phyloP scores from a whole-genome alignment of 2,329 filamentous ascomycete genomes.

The Nemania sp. region DNA sequence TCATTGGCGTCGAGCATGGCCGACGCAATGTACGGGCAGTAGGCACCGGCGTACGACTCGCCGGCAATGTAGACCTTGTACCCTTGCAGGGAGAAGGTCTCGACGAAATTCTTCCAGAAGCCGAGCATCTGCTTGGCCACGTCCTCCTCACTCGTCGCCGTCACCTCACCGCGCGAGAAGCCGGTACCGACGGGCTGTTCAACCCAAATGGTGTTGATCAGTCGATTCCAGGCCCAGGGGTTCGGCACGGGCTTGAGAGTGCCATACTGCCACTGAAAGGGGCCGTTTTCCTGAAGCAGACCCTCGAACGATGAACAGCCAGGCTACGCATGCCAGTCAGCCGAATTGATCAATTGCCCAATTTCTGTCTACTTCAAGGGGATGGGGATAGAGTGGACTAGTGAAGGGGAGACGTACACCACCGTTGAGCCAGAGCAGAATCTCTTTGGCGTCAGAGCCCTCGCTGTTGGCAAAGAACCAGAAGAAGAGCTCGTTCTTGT shows the following conservation, averaged over 20 bases:
- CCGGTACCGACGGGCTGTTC: conserved; percentile 72
- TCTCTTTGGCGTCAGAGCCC: conserved; percentile 51
- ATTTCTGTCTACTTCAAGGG: too few relatives aligned
- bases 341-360: not conserved
- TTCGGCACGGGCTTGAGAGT: conserved; percentile 69
- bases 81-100: conserved; percentile 57
- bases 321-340: conserved; percentile 44
- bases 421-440: conserved; percentile 58
- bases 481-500: conserved; percentile 54
- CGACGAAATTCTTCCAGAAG: conserved; percentile 68
- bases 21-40: conserved; percentile 61
- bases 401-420: conserved; percentile 42
- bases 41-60: conserved; percentile 58
- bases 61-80: conserved; percentile 59
- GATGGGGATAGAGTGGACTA: too few relatives aligned
- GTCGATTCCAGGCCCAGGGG: conserved; percentile 72
- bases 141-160: conserved; percentile 68
- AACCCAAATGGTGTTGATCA: conserved; percentile 78
- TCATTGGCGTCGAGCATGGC: conserved; percentile 55
- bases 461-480: conserved; percentile 61
- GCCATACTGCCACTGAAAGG: conserved; percentile 72
- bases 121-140: conserved; percentile 73
- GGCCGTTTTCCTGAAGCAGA: conserved; percentile 77
- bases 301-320: conserved; percentile 67
- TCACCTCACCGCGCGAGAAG: conserved; percentile 68